A percentile compares a stretch with the other conserved stretches of the same genome.
Conservation (phyloP, 169 alveolate species). For the Eimeria praecox region DNA sequence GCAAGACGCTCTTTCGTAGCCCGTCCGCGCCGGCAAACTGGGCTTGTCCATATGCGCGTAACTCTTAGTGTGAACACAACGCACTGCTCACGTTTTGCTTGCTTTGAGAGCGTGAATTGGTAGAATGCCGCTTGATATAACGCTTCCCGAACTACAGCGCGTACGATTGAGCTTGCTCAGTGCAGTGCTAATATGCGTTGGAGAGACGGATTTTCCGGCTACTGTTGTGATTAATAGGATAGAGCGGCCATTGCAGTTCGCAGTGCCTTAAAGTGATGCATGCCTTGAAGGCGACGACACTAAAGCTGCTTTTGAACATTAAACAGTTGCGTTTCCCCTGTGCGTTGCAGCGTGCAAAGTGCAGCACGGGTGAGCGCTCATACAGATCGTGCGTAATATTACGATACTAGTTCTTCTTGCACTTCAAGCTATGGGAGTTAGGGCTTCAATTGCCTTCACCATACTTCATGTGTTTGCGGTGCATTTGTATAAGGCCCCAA, state of each 20-base stretch:
- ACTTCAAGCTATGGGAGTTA: background rate
- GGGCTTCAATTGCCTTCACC: background rate
- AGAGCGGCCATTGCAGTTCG: background rate
- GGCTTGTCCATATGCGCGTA: background rate
- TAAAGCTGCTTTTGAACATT: background rate
- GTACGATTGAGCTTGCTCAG: background rate
- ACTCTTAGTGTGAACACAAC: too few species aligned
- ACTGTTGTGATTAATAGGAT: background rate
- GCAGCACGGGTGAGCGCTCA: background rate
- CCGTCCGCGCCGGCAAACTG: background rate
- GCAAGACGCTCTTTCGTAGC: background rate
- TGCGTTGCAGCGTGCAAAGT: background rate
- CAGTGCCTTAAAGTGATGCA: background rate
- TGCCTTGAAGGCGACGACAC: too few species aligned
- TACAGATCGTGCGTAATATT: background rate
- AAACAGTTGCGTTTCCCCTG: background rate
- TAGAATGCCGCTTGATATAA: background rate
- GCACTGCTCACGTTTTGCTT: background rate
- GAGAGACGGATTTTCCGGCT: background rate
- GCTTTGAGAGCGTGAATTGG: background rate
- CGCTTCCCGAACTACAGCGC: background rate
- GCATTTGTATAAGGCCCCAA: background rate
- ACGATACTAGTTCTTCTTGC: background rate
- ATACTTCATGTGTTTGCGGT: background rate
- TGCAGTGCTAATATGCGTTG: background rate